Conservation (phyloP, 2,329 filamentous ascomycete species). For the Pseudocercospora pini-densiflorae region DNA sequence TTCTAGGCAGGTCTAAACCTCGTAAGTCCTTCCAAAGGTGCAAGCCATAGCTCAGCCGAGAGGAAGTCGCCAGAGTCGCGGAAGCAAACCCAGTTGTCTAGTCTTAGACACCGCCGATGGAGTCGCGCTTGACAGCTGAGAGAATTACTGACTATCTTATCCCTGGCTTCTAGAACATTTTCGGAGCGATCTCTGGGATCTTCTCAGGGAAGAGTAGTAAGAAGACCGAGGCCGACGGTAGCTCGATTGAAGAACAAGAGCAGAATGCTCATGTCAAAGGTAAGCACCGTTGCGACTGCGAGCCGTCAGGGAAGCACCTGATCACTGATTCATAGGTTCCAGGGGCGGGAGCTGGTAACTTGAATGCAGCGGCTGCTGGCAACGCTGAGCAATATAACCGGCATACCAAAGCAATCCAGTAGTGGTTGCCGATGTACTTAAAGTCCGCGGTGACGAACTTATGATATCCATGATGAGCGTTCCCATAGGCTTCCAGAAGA, state of each 20-base stretch:
- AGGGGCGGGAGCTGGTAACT: constrained; percentile 37
- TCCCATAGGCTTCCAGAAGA: not conserved
- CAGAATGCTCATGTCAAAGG: constrained; percentile 37
- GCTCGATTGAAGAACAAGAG: constrained; percentile 37
- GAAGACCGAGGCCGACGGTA: constrained; percentile 37
- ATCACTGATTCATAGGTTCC: constrained; percentile 12
- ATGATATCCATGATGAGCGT: not conserved
- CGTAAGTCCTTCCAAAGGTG: not conserved
- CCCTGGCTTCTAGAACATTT: constrained; percentile 33
- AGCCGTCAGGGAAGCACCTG: not conserved
- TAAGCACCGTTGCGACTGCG: constrained; percentile 7
- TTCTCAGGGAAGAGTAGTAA: constrained; percentile 42
- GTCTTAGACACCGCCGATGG: too few species aligned
- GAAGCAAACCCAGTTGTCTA: too few species aligned
- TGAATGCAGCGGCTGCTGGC: constrained; percentile 32
- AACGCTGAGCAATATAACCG: constrained; percentile 34
- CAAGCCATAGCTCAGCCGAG: not conserved
- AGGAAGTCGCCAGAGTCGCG: too few species aligned
- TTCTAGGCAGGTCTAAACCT: constrained; percentile 44
- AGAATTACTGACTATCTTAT: not conserved
- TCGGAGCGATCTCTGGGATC: constrained; percentile 41
- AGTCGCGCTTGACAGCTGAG: not conserved
- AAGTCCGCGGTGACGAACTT: not conserved
- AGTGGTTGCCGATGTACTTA: constrained; percentile 2
- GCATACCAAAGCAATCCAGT: constrained; percentile 29